Evolutionary conservation across 345 rosid species (phyloP), one percentile per base, ranked within the genome.

Genomic region (Abelmoschus esculentus): DNA sequence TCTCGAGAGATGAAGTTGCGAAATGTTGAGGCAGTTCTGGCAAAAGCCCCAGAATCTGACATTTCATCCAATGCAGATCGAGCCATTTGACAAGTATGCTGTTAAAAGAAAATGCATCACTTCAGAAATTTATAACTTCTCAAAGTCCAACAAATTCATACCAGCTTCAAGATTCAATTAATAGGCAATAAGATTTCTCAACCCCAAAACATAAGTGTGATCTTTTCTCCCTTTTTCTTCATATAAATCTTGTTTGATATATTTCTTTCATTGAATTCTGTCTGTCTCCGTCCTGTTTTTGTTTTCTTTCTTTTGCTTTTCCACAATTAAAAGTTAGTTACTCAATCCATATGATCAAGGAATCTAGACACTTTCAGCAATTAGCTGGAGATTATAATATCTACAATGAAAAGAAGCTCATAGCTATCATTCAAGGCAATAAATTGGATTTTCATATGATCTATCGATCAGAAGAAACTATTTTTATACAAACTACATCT

Each of bases 1-100:
- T 90, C 86, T 69, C 70, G 76, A 3, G 86, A 90, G 61, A 89
- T 83, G 22, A 83, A 80, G 84, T 88, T 84, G 0, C 90, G 96
- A 59, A 93, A 90, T 31, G 97, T 84, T 46, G 98, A 89, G 69
- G 93, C 96, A 36, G 89, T 87, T 80, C 96, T 81, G 22, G 57
- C 66, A 75, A 89, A 93, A 36, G 92, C 96, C 13, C 97, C 97
- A 7, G 93, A 74, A 49, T 83, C 84, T 3, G 96, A 84, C 80
- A 83, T 80, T 76, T 90, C 93, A 78, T 93, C 90, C 18, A 90
- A 66, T 2, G 90, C 96, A 53, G 96, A 89, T 73, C 87, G 81
- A 72, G 97, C 93, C 97, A 93, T 87, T 74, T 76, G 64, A 69
- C 50, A 9, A 10, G 60, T 56, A 60, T 60, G 56, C 88, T 84